A percentile compares a stretch with the other conserved stretches of the same genome.
These are phyloP conservation scores for Diutina catenulata DNA, from an alignment of 1,139 yeast species.

Conservation along the genomic window DNA sequence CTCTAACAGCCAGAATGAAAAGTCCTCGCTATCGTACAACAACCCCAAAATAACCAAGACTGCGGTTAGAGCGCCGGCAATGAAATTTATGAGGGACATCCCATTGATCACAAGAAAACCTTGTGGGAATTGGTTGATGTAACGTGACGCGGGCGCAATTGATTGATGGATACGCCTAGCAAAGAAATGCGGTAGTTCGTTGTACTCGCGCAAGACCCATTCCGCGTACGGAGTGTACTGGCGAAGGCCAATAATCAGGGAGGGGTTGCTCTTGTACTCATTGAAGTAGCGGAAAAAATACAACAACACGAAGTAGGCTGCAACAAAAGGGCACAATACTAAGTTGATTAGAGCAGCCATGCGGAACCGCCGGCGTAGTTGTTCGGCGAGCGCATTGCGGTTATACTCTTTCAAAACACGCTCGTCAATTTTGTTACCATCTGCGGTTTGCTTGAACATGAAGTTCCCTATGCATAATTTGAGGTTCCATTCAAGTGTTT, in stretches of 20 bases:
- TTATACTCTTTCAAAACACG: conserved; percentile 62
- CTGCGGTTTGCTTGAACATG: conserved; percentile 46
- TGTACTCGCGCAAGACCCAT: conserved; percentile 90
- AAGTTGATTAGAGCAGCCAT: conserved; percentile 82
- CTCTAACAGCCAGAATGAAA: conserved; percentile 78
- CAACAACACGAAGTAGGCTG: conserved; percentile 65
- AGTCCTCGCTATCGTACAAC: conserved; percentile 69
- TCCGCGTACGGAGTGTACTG: conserved; percentile 91
- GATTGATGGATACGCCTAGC: conserved; percentile 68
- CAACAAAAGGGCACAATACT: conserved; percentile 74
- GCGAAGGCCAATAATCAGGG: conserved; percentile 63
- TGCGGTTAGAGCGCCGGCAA: conserved; percentile 84
- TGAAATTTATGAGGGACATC: conserved; percentile 56
- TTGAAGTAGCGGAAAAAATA: conserved; percentile 87
- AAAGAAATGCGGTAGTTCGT: conserved; percentile 84
- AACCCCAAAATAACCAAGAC: conserved; percentile 74
- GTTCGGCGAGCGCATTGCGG: conserved; percentile 54
- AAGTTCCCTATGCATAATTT: conserved; percentile 81
- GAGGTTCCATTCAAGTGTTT: conserved; percentile 89
- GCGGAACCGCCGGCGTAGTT: conserved; percentile 65
- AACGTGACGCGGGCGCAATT: conserved; percentile 66
- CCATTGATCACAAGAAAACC: conserved; percentile 46
- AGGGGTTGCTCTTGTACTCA: conserved; percentile 84
- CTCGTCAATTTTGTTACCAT: conserved; percentile 74
- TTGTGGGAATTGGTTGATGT: conserved; percentile 86